Percentiles rank a stretch among this genome's conserved stretches.
Evolutionary conservation across 2,329 filamentous ascomycete genomes (phyloP).

Genomic region (Alternaria infectoria): DNA sequence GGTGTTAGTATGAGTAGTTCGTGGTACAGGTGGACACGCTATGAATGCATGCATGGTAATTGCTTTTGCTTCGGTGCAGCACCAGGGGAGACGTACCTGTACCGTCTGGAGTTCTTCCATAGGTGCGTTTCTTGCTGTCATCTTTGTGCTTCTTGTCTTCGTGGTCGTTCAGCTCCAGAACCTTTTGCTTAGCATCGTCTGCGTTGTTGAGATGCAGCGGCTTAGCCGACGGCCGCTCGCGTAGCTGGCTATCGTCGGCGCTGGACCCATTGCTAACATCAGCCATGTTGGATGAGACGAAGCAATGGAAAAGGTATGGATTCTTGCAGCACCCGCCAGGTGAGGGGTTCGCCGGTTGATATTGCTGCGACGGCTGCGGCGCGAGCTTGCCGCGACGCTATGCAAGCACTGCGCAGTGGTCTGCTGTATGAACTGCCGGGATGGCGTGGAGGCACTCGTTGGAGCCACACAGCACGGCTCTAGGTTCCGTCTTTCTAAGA

Average conservation of each 20-base stretch:
- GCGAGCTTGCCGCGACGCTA: conserved; percentile 33
- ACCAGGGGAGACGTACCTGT: conserved; percentile 68
- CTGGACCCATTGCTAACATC: conserved; percentile 22
- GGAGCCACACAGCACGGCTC: conserved; percentile 1
- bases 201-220: conserved; percentile 37
- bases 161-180: conserved; percentile 58
- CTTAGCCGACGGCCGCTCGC: conserved; percentile 39
- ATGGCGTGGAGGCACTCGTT: conserved; percentile 21
- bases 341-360: conserved; percentile 24
- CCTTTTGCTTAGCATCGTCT: conserved; percentile 53
- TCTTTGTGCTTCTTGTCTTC: conserved; percentile 55
- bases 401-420: conserved; percentile 34
- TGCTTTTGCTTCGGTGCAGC: neutral
- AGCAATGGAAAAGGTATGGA: conserved; percentile 20
- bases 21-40: neutral
- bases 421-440: conserved; percentile 24
- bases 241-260: conserved; percentile 38
- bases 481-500: neutral
- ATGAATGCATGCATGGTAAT: conserved; percentile 1
- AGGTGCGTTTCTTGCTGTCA: conserved; percentile 75
- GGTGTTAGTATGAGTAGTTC: conserved; percentile 23
- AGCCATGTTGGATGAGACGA: conserved; percentile 32
- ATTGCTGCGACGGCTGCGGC: conserved; percentile 28
- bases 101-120: conserved; percentile 88
- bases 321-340: conserved; percentile 16